Evolutionary conservation across 495 filamentous ascomycete species (phyloP).

Genomic region (Neurospora intermedia): DNA sequence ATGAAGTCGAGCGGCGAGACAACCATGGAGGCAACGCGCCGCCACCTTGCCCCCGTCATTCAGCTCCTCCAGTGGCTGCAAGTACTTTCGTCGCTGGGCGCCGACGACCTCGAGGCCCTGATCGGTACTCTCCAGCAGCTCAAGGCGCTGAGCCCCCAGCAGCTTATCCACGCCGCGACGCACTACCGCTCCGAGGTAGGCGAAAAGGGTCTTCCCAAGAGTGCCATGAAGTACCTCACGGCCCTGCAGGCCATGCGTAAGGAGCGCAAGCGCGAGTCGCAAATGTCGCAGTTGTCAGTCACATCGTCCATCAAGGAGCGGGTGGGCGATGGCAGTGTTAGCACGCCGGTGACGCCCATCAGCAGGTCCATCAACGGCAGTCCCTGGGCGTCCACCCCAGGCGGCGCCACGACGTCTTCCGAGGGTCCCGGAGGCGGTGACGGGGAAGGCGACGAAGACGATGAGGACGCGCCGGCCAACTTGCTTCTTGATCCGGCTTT

Average conservation of each 20-base stretch:
- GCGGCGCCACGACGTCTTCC: slow-evolving; percentile 1
- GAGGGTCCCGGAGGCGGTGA: slow-evolving; percentile 15
- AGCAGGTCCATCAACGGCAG: slow-evolving; percentile 5
- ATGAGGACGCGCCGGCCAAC: slow-evolving; percentile 52
- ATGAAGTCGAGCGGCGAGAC: slow-evolving; percentile 78
- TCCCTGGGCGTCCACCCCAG: slow-evolving; percentile 27
- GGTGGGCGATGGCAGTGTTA: slow-evolving; percentile 4
- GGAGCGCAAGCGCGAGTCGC: slow-evolving; percentile 31
- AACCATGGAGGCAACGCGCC: slow-evolving; percentile 68
- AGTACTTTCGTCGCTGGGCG: slow-evolving; percentile 87
- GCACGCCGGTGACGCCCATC: background rate
- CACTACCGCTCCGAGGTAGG: slow-evolving; percentile 93
- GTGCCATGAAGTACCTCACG: slow-evolving; percentile 74
- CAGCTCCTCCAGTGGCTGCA: slow-evolving; percentile 97
- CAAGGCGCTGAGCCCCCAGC: slow-evolving; percentile 69
- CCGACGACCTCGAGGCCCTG: slow-evolving; percentile 76
- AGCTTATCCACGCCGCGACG: slow-evolving; percentile 85
- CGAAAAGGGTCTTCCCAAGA: slow-evolving; percentile 80
- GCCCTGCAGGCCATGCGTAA: slow-evolving; percentile 58
- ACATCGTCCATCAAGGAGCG: slow-evolving; percentile 23
- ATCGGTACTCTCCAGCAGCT: slow-evolving; percentile 81
- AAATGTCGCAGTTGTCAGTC: slow-evolving; percentile 9
- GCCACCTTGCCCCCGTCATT: slow-evolving; percentile 81
- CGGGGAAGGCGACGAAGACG: slow-evolving; percentile 32
- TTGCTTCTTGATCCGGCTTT: slow-evolving; percentile 79